Base-by-base conservation (phyloP, 1,284 basidiomycete genomes). In the Termitomyces sp. region DNA sequence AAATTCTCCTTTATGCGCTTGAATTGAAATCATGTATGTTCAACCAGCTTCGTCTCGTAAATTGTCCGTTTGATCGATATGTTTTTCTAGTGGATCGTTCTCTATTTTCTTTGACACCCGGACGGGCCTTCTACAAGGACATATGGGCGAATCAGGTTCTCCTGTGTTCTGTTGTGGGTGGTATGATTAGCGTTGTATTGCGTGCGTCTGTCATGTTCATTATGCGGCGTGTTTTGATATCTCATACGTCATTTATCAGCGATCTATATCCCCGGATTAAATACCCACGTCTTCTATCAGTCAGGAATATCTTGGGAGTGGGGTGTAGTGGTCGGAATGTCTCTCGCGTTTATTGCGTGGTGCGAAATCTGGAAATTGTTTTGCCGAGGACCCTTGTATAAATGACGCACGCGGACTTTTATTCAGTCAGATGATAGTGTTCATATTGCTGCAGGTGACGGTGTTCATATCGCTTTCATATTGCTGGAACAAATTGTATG, bases 91-190 rank as follows among this genome's bases (percentile, higher is more conserved):
- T 73, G 56, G 68, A 71, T 52, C 68, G 72, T 17, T 71, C 71
- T 8, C 12, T 75, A 42, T 74, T 75, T 61, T 59, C 68, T 19
- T 59, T 74, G 42, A 71, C 65, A 8, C 71, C 73, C 30, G 67
- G 70, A 15, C 62, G 59, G 33, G 57, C 76, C 21, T 78, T 80
- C 64, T 70, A 74, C 62, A 72, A 77, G 61, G 76, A 83, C 63
- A 62, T 81, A 10, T 70, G 72, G 64, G 73, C 71, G 51, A 83
- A 84, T 69, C 78, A 76, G 60, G 68, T 81, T 39, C 70, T 83
- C 15, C 70, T 84, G 38, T 82, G 76, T 73, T 75, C 73, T 10
- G 75, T 73, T 19, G 51, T 76, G n/a, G 62, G 67, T 24, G 79
- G 80, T 5, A 76, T 80, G 67, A 62, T 75, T 47, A 73, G 70